These are phyloP conservation scores for Aspergillus ochraceoroseus DNA, from an alignment of 2,329 filamentous ascomycete genomes.

Conservation along the genomic window DNA sequence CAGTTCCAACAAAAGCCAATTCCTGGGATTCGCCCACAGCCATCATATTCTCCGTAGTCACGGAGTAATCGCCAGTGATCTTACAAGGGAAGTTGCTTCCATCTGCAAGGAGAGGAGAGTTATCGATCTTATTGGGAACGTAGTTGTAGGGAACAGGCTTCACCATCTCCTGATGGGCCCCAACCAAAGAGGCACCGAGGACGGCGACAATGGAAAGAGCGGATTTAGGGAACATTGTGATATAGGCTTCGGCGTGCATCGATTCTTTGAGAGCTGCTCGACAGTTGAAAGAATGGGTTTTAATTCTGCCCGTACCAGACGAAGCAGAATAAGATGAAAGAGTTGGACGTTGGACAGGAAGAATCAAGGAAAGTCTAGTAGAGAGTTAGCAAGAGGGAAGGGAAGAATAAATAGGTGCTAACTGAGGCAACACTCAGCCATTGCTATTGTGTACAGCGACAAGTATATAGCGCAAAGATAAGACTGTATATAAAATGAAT, in stretches of 20 bases:
- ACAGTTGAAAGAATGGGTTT: slow-evolving; percentile 20
- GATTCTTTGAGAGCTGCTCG: slow-evolving; percentile 17
- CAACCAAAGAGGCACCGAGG: slow-evolving; percentile 53
- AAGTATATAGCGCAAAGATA: too few relatives aligned
- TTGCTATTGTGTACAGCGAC: too few relatives aligned
- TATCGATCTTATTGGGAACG: slow-evolving; percentile 45
- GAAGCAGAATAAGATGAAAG: slow-evolving; percentile 23
- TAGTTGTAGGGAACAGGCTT: slow-evolving; percentile 61
- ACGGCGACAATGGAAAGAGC: slow-evolving; percentile 41
- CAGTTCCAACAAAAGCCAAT: slow-evolving; percentile 64
- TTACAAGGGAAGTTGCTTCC: slow-evolving; percentile 84
- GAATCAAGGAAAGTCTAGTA: slow-evolving; percentile 4
- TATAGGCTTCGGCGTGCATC: slow-evolving; percentile 13
- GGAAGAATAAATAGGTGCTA: neutral
- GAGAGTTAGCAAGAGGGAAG: slow-evolving; percentile 4
- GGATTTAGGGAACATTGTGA: slow-evolving; percentile 32
- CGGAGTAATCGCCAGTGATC: slow-evolving; percentile 42
- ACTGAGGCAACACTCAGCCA: too few relatives aligned
- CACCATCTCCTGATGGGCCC: slow-evolving; percentile 72
- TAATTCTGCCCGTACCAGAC: slow-evolving; percentile 36
- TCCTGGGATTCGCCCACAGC: slow-evolving; percentile 57
- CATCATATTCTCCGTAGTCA: slow-evolving; percentile 55
- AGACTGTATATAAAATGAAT: too few relatives aligned
- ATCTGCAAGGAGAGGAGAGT: slow-evolving; percentile 57
- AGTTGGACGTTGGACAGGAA: slow-evolving; percentile 3